phyloP scores from a whole-genome alignment of 768 basidiomycete species.

The Coprinopsis sp. region DNA sequence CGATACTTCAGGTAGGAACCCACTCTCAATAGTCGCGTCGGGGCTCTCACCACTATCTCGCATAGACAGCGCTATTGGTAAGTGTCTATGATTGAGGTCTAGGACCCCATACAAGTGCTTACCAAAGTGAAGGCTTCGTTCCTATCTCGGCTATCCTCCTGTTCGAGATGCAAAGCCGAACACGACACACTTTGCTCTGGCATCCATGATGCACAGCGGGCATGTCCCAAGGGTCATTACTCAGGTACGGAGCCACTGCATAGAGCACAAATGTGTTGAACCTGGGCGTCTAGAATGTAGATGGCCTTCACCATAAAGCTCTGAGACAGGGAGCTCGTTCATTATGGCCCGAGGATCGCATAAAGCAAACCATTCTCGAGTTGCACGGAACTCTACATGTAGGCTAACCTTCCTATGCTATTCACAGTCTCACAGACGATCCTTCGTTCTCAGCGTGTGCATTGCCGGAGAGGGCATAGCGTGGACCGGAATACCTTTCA shows the following conservation, averaged over 20 bases:
- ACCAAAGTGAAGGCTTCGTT: slow-evolving; percentile 50
- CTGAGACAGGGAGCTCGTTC: slow-evolving; percentile 30
- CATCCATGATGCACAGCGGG: slow-evolving; percentile 71
- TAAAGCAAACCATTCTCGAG: slow-evolving; percentile 56
- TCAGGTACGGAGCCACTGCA: slow-evolving; percentile 40
- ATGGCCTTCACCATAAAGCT: slow-evolving; percentile 88
- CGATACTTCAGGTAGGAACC: slow-evolving; percentile 58
- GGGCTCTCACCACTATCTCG: not conserved
- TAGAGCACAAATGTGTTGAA: not conserved
- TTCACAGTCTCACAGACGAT: slow-evolving; percentile 1
- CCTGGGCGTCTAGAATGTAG: slow-evolving; percentile 59
- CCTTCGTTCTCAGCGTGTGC: slow-evolving; percentile 51
- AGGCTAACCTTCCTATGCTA: slow-evolving; percentile 3
- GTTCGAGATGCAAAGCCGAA: slow-evolving; percentile 83
- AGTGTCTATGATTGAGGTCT: too few relatives aligned
- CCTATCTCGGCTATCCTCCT: slow-evolving; percentile 82
- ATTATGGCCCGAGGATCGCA: slow-evolving; percentile 34
- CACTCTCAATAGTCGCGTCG: not conserved
- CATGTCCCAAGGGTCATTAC: slow-evolving; percentile 68
- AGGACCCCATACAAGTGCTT: not conserved
- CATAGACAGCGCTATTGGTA: slow-evolving; percentile 81
- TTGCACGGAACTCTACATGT: slow-evolving; percentile 89
- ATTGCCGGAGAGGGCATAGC: slow-evolving; percentile 71
- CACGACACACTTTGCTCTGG: slow-evolving; percentile 82
- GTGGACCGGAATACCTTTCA: slow-evolving; percentile 69